Evolutionary conservation across 768 basidiomycete species (phyloP), one percentile per base, ranked within the genome.

Genomic region (Serendipita sp.): DNA sequence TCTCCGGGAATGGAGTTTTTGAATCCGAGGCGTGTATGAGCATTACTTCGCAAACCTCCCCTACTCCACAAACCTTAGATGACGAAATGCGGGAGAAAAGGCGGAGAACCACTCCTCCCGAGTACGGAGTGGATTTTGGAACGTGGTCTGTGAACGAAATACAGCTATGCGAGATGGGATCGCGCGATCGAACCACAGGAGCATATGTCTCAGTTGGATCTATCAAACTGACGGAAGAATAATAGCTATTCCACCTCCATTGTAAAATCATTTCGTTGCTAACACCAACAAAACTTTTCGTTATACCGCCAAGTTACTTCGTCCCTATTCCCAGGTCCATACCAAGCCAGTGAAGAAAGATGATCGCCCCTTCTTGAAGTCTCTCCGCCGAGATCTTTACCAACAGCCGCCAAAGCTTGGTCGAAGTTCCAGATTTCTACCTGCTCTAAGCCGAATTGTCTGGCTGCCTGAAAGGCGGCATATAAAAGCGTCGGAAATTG

Each of bases 161-260:
- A 11, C 81, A 87, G 69, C 74, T 88, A 33, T 88, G 85, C 73
- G 74, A 77, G 45, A 86, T 88, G 86, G 84, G 86, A 0, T 85
- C 85, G 66, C 77, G 77, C 66, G 84, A 81, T 0, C 75, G 74
- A 0, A 22, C 28, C n/a, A 76, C 83, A 64, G 83, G 81, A 14
- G 83, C 81, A 69, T 88, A 87, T 67, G 75, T 82, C 17, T 68
- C 67, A 3, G 73, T 71, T 9, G 72, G 66, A 17, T 44, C 43
- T 38, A 44, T 66, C 20, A 50, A 2, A n/a, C n/a, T 50, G 20
- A 22, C 30, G 24, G 22, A 58, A 3, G 9, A 58, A 4, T 17
- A 11, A 58, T 58, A 9, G 14, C 34, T 38, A 38, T 38, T 38
- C 14, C 34, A 38, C 34, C 34, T n/a, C 26, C 48, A 14, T 16